Evolutionary conservation across 108 stramenopile species (phyloP), one percentile per base, ranked within the genome.

Genomic region (Skeletonema marinoi): DNA sequence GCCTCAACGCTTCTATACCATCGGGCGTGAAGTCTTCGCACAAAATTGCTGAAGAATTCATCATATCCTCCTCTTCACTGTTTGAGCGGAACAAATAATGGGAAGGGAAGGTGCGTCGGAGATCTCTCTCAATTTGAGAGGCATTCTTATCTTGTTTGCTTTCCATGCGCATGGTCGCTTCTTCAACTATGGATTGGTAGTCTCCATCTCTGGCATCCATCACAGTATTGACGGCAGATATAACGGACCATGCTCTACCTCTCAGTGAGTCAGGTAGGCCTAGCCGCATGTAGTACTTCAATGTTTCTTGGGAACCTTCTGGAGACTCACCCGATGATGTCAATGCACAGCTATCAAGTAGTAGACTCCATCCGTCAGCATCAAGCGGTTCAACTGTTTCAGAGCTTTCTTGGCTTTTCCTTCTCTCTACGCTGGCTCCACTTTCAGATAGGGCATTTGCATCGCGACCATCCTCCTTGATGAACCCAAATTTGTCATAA

Each of bases 51-150:
- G 33, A 64, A 12, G 30, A 62, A 42, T 16, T 60, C 73, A 33
- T 68, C 66, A 56, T 21, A 21, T 78, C 66, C 17, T 70, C 61
- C 17, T 73, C 81, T 38, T 32, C 77, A 68, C 32, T 54, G 31
- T 81, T 75, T 61, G 70, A 78, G 25, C 9, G 54, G 84, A 97
- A 97, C 67, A 94, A 60, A 21, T 70, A 74, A 74, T 96, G 94
- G 11, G 89, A 82, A 32, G 97, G 97, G 75, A 86, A 97, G 19
- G 97, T 97, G 9, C 97, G 88, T 65, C 84, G 83, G 41, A 97
- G 86, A 75, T 97, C 97, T 21, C 90, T 76, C 41, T 92, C 90
- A 63, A 96, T 97, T 50, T 56, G 54, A 25, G 44, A 46, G 44
- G 44, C 44, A 46, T 56, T 25, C 19, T 11, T 25, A 25, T 25